phyloP scores from a whole-genome alignment of 257 asterid genomes.

The Cinchona pubescens region DNA sequence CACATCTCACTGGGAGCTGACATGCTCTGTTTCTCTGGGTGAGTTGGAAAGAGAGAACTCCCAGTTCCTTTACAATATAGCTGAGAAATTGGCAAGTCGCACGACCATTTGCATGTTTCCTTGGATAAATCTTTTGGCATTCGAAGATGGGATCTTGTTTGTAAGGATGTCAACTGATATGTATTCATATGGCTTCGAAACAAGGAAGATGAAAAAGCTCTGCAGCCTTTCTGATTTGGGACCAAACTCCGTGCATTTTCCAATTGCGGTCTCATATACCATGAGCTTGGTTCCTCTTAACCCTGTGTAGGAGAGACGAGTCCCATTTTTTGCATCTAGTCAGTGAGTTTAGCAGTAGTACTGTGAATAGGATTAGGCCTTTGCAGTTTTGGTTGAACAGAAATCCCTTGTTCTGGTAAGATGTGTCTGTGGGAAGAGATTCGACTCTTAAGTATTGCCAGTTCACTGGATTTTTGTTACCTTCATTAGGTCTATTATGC shows the following conservation, averaged over 20 bases:
- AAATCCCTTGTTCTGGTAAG: too few species aligned
- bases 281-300: constrained; percentile 59
- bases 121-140: constrained; percentile 49
- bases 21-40: constrained; percentile 21
- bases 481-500: too few species aligned
- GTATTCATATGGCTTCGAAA: constrained; percentile 37
- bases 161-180: constrained; percentile 33
- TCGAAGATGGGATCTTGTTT: constrained; percentile 51
- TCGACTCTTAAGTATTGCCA: too few species aligned
- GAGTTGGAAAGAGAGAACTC: constrained; percentile 43
- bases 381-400: too few species aligned
- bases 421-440: too few species aligned
- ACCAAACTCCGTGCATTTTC: constrained; percentile 37
- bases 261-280: constrained; percentile 53
- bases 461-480: too few species aligned
- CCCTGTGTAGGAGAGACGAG: constrained; percentile 11
- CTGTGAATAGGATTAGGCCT: too few species aligned
- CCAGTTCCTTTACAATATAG: constrained; percentile 16
- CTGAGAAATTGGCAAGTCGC: constrained; percentile 28
- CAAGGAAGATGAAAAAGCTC: constrained; percentile 42
- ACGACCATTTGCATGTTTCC: not conserved
- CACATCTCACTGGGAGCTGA: constrained; percentile 43
- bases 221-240: constrained; percentile 41
- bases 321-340: not conserved
- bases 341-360: not conserved